Conservation (phyloP, 192 early-diverging fungal species). For the Gigaspora rosea region DNA sequence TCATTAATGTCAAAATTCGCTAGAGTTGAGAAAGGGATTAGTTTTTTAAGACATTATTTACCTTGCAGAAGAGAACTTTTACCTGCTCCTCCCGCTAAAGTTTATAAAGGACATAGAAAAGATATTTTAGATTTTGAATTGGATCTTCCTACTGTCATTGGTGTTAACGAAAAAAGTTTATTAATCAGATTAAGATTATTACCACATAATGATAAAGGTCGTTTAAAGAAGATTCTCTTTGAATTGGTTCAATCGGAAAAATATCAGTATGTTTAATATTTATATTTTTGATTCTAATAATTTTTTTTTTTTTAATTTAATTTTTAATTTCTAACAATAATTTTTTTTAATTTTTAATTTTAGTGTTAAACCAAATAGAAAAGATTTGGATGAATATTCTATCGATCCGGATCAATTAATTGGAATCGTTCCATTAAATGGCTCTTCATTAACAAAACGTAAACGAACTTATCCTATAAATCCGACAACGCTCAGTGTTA, state of each 20-base stretch:
- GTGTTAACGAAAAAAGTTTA: slow-evolving; percentile 22
- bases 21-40: background rate
- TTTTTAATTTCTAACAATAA: background rate
- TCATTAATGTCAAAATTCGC: slow-evolving; percentile 12
- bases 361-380: slow-evolving; percentile 15
- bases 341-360: background rate
- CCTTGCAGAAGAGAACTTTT: slow-evolving; percentile 29
- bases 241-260: slow-evolving; percentile 32
- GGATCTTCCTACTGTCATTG: slow-evolving; percentile 26
- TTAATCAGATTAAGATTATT: slow-evolving; percentile 25
- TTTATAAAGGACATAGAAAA: slow-evolving; percentile 32
- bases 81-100: slow-evolving; percentile 31
- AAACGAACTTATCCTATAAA: slow-evolving; percentile 27
- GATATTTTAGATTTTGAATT: slow-evolving; percentile 31
- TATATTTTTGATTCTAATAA: background rate
- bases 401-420: slow-evolving; percentile 22
- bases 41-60: slow-evolving; percentile 29
- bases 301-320: background rate
- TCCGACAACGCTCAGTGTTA: slow-evolving; percentile 11
- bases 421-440: slow-evolving; percentile 28
- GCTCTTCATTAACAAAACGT: slow-evolving; percentile 1
- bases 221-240: slow-evolving; percentile 12
- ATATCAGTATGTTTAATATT: slow-evolving; percentile 24
- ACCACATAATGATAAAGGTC: slow-evolving; percentile 2
- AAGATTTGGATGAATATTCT: slow-evolving; percentile 26